These are phyloP conservation scores for Centella asiatica DNA, from an alignment of 129 eudicot species.

Conservation along the genomic window DNA sequence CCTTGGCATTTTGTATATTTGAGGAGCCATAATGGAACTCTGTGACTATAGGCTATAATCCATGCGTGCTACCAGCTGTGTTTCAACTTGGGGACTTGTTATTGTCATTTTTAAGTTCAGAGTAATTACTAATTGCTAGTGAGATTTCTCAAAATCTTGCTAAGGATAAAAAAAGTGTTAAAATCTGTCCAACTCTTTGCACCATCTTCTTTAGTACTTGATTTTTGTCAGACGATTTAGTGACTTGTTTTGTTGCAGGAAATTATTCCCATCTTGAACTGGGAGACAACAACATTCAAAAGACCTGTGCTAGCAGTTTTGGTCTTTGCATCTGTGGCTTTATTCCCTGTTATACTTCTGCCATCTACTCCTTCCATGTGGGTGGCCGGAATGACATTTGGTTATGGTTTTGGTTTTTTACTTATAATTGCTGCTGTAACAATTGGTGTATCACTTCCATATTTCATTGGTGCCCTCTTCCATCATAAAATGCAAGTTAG, in stretches of 20 bases:
- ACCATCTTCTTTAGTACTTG: too few species aligned
- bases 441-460: conserved; percentile 74
- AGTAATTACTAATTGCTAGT: too few species aligned
- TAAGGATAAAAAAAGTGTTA: too few species aligned
- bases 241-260: conserved; percentile 41
- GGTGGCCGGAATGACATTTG: conserved; percentile 93
- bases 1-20: too few species aligned
- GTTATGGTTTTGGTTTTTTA: conserved; percentile 69
- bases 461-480: conserved; percentile 54
- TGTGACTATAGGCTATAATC: too few species aligned
- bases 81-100: too few species aligned
- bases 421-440: conserved; percentile 47
- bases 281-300: conserved; percentile 77
- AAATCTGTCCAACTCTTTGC: too few species aligned
- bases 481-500: conserved; percentile 64
- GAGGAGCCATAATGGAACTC: too few species aligned
- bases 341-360: conserved; percentile 55
- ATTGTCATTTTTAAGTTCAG: too few species aligned
- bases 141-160: too few species aligned
- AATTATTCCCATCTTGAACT: conserved; percentile 60
- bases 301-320: conserved; percentile 51
- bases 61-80: too few species aligned
- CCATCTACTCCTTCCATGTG: conserved; percentile 92
- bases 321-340: conserved; percentile 51
- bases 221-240: not conserved